Evolutionary conservation across 768 basidiomycete genomes (phyloP).

Genomic region (Xanthoconium stramineum): DNA sequence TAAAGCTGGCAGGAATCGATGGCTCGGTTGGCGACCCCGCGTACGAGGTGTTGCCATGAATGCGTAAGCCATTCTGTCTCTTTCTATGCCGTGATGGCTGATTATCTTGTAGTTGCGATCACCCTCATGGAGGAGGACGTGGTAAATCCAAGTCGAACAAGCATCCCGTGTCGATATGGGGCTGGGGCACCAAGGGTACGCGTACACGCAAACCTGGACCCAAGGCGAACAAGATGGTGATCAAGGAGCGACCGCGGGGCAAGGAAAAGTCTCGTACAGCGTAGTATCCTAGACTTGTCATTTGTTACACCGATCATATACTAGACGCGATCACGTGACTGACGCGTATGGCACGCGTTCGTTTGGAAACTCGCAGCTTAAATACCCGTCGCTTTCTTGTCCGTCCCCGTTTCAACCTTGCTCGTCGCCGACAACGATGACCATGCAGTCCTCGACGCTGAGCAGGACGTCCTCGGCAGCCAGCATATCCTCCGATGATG

Average conservation of each 20-base stretch:
- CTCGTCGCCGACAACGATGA: conserved; percentile 5
- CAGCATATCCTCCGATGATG: conserved; percentile 55
- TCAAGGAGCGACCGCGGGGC: conserved; percentile 82
- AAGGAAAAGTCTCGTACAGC: conserved; percentile 38
- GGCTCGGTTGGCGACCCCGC: conserved; percentile 80
- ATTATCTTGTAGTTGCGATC: conserved; percentile 58
- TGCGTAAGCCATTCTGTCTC: conserved; percentile 50
- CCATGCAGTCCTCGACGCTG: conserved; percentile 30
- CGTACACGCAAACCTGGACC: conserved; percentile 91
- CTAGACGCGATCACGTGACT: conserved; percentile 29
- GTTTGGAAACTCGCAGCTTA: conserved; percentile 26
- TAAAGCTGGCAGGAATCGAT: conserved; percentile 87
- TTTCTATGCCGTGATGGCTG: background rate
- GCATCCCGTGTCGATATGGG: conserved; percentile 89
- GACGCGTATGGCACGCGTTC: conserved; percentile 29
- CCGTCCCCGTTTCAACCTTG: background rate
- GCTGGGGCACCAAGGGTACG: conserved; percentile 89
- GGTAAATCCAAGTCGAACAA: conserved; percentile 97
- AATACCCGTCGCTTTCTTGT: conserved; percentile 17
- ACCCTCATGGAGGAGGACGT: conserved; percentile 97
- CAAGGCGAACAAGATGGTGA: conserved; percentile 86
- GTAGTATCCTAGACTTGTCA: background rate
- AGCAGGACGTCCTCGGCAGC: conserved; percentile 55
- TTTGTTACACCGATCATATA: conserved; percentile 7
- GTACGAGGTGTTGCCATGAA: conserved; percentile 98